phyloP scores from a whole-genome alignment of 148 eudicot species.

The Oxyria digyna region DNA sequence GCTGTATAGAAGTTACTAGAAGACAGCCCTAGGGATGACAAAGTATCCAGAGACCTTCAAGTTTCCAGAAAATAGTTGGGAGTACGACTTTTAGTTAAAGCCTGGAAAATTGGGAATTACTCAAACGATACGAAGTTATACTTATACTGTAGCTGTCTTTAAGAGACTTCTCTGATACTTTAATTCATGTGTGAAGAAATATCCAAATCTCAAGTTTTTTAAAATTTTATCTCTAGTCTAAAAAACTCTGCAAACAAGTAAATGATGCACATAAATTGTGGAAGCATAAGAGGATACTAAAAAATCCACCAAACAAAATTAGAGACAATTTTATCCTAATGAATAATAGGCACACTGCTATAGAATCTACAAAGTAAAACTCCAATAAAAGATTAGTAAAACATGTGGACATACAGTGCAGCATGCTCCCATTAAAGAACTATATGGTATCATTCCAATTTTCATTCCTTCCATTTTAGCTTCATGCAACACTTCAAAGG shows the following conservation, averaged over 20 bases:
- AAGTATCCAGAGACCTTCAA: neutral
- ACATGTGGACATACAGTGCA: slow-evolving; percentile 52
- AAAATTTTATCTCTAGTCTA: too few relatives aligned
- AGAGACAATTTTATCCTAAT: too few relatives aligned
- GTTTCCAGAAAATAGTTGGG: neutral
- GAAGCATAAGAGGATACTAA: too few relatives aligned
- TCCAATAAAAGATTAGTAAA: neutral
- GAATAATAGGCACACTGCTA: neutral
- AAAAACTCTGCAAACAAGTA: too few relatives aligned
- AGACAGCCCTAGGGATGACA: neutral
- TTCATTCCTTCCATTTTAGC: slow-evolving; percentile 48
- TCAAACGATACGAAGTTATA: too few relatives aligned
- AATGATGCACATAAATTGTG: too few relatives aligned
- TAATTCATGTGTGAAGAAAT: neutral
- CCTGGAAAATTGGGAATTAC: too few relatives aligned
- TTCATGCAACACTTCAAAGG: slow-evolving; percentile 63
- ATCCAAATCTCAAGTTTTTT: too few relatives aligned
- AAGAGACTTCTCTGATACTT: neutral
- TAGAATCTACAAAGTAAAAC: too few relatives aligned
- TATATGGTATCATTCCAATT: slow-evolving; percentile 68
- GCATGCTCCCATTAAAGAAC: slow-evolving; percentile 99
- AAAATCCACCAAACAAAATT: too few relatives aligned
- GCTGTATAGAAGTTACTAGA: neutral
- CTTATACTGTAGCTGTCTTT: neutral
- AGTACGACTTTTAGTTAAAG: neutral